Conservation (phyloP, 1,284 basidiomycete species). For the Pterulicium gracile region DNA sequence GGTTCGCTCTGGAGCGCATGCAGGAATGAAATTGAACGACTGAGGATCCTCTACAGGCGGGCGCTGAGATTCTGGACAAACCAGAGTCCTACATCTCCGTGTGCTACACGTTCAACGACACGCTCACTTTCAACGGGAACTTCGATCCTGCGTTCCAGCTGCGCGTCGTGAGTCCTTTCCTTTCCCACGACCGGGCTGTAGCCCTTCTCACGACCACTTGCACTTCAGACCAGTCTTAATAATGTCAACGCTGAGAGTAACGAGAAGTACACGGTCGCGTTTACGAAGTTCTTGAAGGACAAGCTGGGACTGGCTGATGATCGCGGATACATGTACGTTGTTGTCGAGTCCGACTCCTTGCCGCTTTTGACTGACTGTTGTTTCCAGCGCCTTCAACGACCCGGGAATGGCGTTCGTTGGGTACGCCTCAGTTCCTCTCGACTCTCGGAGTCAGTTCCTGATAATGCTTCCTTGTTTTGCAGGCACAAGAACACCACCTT, state of each 20-base stretch:
- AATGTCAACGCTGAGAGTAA: constrained; percentile 40
- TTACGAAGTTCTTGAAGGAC: constrained; percentile 42
- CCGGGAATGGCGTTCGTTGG: constrained; percentile 45
- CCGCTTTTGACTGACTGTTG: neutral
- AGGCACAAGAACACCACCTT: constrained; percentile 39
- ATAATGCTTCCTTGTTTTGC: neutral
- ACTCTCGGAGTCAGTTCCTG: neutral
- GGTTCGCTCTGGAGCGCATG: constrained; percentile 22
- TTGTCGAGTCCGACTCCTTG: neutral
- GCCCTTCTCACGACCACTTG: too few species aligned
- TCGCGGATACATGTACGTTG: constrained; percentile 45
- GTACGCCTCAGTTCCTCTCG: constrained; percentile 23
- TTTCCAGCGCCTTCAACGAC: constrained; percentile 39
- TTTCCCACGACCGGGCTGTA: constrained; percentile 2
- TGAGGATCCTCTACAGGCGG: constrained; percentile 25
- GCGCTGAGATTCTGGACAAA: constrained; percentile 39
- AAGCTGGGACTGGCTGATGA: constrained; percentile 37
- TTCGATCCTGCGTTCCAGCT: constrained; percentile 55
- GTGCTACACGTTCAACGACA: constrained; percentile 43
- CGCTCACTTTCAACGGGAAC: constrained; percentile 44
- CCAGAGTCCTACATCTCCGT: constrained; percentile 42
- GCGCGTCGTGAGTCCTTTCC: constrained; percentile 33
- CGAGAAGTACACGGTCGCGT: constrained; percentile 39
- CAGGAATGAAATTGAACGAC: neutral
- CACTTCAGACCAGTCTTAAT: constrained; percentile 38